phyloP scores from a whole-genome alignment of 257 asterid species.

The Scutellaria baicalensis region DNA sequence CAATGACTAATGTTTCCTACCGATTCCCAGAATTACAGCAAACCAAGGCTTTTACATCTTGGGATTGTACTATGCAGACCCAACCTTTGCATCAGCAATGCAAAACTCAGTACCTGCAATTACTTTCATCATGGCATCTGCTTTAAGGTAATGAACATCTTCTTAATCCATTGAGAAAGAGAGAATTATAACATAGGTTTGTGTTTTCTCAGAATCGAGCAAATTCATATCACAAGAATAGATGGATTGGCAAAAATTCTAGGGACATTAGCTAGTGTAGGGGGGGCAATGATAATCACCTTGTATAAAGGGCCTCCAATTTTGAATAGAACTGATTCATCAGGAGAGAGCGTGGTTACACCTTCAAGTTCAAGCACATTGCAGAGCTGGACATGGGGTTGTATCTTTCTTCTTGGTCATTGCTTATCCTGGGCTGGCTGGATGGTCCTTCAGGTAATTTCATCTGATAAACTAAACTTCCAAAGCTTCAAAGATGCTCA shows the following conservation, averaged over 20 bases:
- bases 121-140: slow-evolving; percentile 55
- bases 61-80: slow-evolving; percentile 76
- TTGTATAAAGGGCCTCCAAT: slow-evolving; percentile 78
- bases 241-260: slow-evolving; percentile 72
- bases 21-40: slow-evolving; percentile 55
- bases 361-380: background rate
- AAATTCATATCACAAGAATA: slow-evolving; percentile 37
- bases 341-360: slow-evolving; percentile 1
- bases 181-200: background rate
- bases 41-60: slow-evolving; percentile 78
- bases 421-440: slow-evolving; percentile 94
- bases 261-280: slow-evolving; percentile 73
- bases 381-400: slow-evolving; percentile 79
- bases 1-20: background rate
- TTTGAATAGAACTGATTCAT: slow-evolving; percentile 21
- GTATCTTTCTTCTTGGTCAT: slow-evolving; percentile 65
- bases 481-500: no score
- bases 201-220: slow-evolving; percentile 39
- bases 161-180: background rate
- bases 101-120: slow-evolving; percentile 89
- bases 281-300: slow-evolving; percentile 73
- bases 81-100: slow-evolving; percentile 88
- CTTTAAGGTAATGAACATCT: slow-evolving; percentile 32
- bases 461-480: no score
- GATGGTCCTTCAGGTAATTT: slow-evolving; percentile 77